Evolutionary conservation across 345 rosid species (phyloP).

Genomic region (Eucalyptus tenuipes): DNA sequence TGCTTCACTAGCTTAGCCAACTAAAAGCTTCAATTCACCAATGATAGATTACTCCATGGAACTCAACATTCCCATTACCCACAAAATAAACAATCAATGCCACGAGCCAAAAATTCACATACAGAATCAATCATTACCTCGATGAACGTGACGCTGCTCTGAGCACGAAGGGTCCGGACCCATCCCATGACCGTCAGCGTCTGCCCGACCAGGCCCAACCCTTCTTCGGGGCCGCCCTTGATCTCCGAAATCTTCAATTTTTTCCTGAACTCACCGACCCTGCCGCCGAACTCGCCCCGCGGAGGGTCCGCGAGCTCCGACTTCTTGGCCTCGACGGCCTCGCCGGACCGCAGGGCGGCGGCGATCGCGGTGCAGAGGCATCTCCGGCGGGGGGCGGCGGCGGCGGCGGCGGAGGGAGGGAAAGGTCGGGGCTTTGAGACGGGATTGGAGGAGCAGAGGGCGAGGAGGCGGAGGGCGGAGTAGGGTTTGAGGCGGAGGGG

Average conservation of each 20-base stretch:
- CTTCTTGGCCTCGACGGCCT: slow-evolving; percentile 9
- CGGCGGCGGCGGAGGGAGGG: neutral
- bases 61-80: neutral
- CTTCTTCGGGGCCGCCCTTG: slow-evolving; percentile 68
- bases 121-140: slow-evolving; percentile 33
- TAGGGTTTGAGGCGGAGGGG: slow-evolving; percentile 27
- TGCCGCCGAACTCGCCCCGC: slow-evolving; percentile 11
- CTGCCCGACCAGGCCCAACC: slow-evolving; percentile 52
- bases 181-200: slow-evolving; percentile 64
- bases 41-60: neutral
- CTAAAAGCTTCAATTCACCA: neutral
- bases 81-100: neutral
- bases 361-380: slow-evolving; percentile 18
- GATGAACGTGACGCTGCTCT: slow-evolving; percentile 74
- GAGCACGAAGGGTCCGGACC: slow-evolving; percentile 87
- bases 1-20: neutral
- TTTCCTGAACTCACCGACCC: slow-evolving; percentile 54
- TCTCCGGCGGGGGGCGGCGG: slow-evolving; percentile 16
- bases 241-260: slow-evolving; percentile 63
- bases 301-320: slow-evolving; percentile 6
- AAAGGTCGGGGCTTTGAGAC: neutral
- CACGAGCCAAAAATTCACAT: neutral
- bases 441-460: slow-evolving; percentile 19
- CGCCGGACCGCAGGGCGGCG: slow-evolving; percentile 25
- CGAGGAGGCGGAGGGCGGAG: slow-evolving; percentile 33